Percentiles rank a stretch among this genome's conserved stretches.
phyloP scores from a whole-genome alignment of 1,284 basidiomycete genomes.

The Somion occarium region DNA sequence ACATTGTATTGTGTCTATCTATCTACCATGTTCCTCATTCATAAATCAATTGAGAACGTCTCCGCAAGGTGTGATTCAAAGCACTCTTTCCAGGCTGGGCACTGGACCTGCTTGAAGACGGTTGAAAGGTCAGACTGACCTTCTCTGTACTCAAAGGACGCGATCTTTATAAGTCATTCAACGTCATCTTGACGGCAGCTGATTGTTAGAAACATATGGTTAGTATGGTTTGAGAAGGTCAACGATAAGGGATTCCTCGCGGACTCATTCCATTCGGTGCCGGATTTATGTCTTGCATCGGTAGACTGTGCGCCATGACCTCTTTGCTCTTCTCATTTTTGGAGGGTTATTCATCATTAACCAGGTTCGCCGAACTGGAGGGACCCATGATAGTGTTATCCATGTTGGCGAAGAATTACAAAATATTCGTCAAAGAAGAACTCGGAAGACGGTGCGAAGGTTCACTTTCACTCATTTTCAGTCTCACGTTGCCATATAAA shows the following conservation, averaged over 20 bases:
- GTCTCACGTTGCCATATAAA: too few relatives aligned
- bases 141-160: not conserved
- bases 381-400: not conserved
- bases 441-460: too few relatives aligned
- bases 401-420: not conserved
- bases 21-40: too few relatives aligned
- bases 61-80: too few relatives aligned
- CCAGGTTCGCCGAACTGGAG: not conserved
- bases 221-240: not conserved
- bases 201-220: not conserved
- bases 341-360: too few relatives aligned
- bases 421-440: not conserved
- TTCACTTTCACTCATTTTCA: too few relatives aligned
- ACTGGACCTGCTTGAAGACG: not conserved
- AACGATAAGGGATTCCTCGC: slow-evolving; percentile 21
- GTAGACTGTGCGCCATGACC: slow-evolving; percentile 25
- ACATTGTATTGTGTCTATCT: too few relatives aligned
- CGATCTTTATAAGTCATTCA: not conserved
- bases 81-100: not conserved
- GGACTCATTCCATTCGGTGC: slow-evolving; percentile 29
- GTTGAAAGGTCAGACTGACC: not conserved
- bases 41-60: too few relatives aligned
- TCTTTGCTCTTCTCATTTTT: not conserved
- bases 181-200: not conserved
- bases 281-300: slow-evolving; percentile 29